These are phyloP conservation scores for Massarina eburnea DNA, from an alignment of 2,329 filamentous ascomycete genomes.

Conservation along the genomic window DNA sequence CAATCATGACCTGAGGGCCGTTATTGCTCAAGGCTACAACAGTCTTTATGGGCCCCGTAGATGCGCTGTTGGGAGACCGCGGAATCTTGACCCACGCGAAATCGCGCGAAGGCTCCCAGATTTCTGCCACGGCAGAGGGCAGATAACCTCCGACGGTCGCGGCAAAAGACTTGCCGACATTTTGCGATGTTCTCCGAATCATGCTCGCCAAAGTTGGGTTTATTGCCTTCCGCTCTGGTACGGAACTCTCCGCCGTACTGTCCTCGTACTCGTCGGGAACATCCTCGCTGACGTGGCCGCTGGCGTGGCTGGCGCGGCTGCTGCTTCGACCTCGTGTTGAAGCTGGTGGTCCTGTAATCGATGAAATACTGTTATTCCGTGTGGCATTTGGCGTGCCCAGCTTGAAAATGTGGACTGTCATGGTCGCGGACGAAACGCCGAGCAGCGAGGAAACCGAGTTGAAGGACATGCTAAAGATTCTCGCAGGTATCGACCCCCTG, in stretches of 20 bases:
- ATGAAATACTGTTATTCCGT: conserved; percentile 38
- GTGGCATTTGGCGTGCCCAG: conserved; percentile 50
- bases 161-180: conserved; percentile 85
- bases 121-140: conserved; percentile 90
- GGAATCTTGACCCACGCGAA: conserved; percentile 97
- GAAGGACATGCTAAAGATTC: conserved; percentile 99
- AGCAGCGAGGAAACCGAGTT: conserved; percentile 91
- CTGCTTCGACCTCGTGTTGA: conserved; percentile 45
- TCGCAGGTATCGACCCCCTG: conserved; percentile 89
- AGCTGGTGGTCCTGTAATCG: conserved; percentile 20
- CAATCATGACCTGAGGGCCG: conserved; percentile 95
- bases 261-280: conserved; percentile 46
- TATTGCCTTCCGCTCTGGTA: conserved; percentile 41
- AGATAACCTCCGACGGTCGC: conserved; percentile 90
- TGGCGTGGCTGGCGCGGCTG: conserved; percentile 45
- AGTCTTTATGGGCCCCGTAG: conserved; percentile 66
- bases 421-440: conserved; percentile 92
- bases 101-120: conserved; percentile 93
- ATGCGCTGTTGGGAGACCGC: conserved; percentile 51
- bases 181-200: conserved; percentile 90
- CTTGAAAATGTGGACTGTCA: conserved; percentile 96
- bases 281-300: too few relatives aligned
- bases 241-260: conserved; percentile 30
- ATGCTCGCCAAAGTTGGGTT: conserved; percentile 86
- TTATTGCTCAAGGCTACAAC: conserved; percentile 98